A percentile compares a stretch with the other conserved stretches of the same genome.
These are phyloP conservation scores for Fusarium sp. DNA, from an alignment of 2,329 filamentous ascomycete genomes.

Conservation along the genomic window DNA sequence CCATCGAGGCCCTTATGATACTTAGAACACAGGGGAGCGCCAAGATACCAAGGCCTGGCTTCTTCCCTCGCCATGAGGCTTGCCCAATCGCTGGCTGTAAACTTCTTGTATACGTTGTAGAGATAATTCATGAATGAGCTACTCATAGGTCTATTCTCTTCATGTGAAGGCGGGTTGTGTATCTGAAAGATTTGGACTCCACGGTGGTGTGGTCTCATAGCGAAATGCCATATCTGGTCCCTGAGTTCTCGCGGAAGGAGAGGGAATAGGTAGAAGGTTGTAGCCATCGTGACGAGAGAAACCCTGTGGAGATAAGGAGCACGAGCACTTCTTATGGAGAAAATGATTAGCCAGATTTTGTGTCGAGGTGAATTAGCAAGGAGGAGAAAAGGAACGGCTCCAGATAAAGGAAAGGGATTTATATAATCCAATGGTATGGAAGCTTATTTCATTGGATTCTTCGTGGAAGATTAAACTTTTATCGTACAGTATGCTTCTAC, in stretches of 20 bases:
- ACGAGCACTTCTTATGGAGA: neutral
- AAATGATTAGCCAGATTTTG: neutral
- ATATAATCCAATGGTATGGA: neutral
- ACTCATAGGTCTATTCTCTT: neutral
- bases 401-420: neutral
- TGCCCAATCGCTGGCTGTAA: no score
- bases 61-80: no score
- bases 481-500: neutral
- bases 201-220: neutral
- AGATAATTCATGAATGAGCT: neutral
- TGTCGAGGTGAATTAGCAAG: neutral
- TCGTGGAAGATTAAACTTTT: neutral
- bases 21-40: neutral
- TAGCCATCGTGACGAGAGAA: neutral
- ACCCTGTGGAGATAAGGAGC: neutral
- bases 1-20: no score
- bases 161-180: no score
- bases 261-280: neutral
- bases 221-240: neutral
- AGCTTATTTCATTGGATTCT: neutral
- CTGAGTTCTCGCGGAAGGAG: neutral
- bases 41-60: neutral
- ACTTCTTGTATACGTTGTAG: no score
- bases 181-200: neutral
- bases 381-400: neutral